Evolutionary conservation across 2,329 filamentous ascomycete genomes (phyloP).

Genomic region (Dissoconium aciculare): DNA sequence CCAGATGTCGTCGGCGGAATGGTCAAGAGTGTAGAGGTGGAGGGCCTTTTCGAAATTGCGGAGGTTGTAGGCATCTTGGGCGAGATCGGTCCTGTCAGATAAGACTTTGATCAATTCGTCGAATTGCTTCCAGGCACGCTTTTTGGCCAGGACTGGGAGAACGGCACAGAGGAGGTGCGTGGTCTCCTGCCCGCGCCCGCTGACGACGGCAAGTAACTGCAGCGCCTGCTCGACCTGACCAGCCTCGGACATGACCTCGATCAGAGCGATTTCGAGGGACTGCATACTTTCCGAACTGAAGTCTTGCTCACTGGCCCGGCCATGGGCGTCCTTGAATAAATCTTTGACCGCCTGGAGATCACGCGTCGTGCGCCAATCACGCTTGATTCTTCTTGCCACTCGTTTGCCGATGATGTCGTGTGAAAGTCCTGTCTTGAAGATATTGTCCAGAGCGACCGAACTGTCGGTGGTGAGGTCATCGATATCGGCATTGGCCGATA

Average conservation of each 20-base stretch:
- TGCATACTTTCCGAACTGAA: neutral
- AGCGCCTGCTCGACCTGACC: constrained; percentile 7
- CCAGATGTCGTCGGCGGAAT: constrained; percentile 15
- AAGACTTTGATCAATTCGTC: constrained; percentile 3
- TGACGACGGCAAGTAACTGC: constrained; percentile 1
- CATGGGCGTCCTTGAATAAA: neutral
- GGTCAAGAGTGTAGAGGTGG: constrained; percentile 8
- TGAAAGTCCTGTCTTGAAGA: no score
- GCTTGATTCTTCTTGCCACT: neutral
- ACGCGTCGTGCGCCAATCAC: neutral
- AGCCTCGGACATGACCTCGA: constrained; percentile 7
- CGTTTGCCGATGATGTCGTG: neutral
- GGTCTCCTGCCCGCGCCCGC: neutral
- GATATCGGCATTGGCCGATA: no score
- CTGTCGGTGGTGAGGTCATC: no score
- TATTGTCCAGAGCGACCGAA: no score
- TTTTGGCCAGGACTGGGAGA: constrained; percentile 7
- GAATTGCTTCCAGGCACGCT: constrained; percentile 6
- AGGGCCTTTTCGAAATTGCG: constrained; percentile 12
- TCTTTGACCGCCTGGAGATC: neutral
- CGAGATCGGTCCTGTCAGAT: constrained; percentile 1
- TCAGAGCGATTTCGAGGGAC: constrained; percentile 4
- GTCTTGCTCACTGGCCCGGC: no score
- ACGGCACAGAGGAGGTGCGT: constrained; percentile 5
- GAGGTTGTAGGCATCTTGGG: constrained; percentile 1